These are phyloP conservation scores for Candida endomychidarum DNA, from an alignment of 805 yeast species.

Conservation along the genomic window DNA sequence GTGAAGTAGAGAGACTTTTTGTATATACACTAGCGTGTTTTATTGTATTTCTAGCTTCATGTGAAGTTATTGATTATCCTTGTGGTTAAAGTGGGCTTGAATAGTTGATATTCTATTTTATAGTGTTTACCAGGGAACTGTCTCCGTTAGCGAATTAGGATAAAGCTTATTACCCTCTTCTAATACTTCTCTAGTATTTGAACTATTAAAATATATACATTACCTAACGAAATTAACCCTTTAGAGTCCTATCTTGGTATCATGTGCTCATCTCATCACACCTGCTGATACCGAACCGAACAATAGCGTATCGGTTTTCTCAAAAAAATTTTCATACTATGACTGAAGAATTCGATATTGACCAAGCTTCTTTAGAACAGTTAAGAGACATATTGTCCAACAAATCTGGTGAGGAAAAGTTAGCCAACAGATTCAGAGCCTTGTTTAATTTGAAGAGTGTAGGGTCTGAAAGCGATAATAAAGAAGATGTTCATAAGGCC, in stretches of 20 bases:
- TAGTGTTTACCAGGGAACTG: too few relatives aligned
- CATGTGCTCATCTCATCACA: conserved; percentile 2
- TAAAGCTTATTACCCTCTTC: too few relatives aligned
- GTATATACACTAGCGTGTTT: too few relatives aligned
- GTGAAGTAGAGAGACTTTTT: neutral
- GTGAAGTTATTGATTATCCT: too few relatives aligned
- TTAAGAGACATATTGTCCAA: conserved; percentile 70
- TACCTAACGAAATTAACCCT: too few relatives aligned
- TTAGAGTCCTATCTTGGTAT: neutral
- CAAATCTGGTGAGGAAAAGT: conserved; percentile 63
- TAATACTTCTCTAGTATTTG: too few relatives aligned
- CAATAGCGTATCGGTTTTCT: conserved; percentile 4
- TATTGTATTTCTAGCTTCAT: too few relatives aligned
- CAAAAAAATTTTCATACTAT: conserved; percentile 9
- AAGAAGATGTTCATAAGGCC: conserved; percentile 59
- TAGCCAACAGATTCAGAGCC: conserved; percentile 91
- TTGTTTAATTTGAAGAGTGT: conserved; percentile 84
- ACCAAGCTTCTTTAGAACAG: conserved; percentile 53
- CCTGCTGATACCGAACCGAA: neutral
- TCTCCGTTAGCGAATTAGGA: too few relatives aligned
- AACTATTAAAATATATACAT: neutral
- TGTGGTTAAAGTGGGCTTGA: too few relatives aligned
- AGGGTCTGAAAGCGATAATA: conserved; percentile 67
- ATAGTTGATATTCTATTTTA: too few relatives aligned
- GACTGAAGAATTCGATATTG: conserved; percentile 33